Evolutionary conservation across 2,329 filamentous ascomycete genomes (phyloP).

Genomic region (Fusarium fracticaudum): DNA sequence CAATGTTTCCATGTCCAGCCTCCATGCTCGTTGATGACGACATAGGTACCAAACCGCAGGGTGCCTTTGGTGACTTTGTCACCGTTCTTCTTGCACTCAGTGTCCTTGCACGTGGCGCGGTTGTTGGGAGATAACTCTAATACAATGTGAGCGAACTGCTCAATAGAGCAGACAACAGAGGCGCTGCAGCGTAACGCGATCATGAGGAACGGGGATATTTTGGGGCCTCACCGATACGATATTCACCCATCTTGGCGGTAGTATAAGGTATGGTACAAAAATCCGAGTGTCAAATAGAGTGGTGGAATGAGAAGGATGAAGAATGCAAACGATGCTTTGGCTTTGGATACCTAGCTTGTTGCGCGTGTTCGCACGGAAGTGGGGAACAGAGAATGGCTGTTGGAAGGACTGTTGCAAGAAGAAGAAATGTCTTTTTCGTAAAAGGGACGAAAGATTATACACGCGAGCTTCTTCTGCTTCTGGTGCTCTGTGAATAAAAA

Average conservation of each 20-base stretch:
- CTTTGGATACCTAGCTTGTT: background rate
- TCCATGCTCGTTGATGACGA: slow-evolving; percentile 69
- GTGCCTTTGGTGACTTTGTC: slow-evolving; percentile 83
- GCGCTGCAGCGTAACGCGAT: background rate
- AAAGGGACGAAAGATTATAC: background rate
- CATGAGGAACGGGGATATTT: background rate
- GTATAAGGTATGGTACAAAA: background rate
- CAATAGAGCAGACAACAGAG: background rate
- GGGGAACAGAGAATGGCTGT: background rate
- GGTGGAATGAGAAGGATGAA: slow-evolving; percentile 7
- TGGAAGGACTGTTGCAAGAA: background rate
- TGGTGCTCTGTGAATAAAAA: slow-evolving; percentile 11
- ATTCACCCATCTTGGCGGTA: slow-evolving; percentile 53
- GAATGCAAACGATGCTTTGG: slow-evolving; percentile 3
- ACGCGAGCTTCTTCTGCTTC: background rate
- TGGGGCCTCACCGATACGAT: slow-evolving; percentile 57
- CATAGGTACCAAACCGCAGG: slow-evolving; percentile 79
- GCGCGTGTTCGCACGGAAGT: background rate
- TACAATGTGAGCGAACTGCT: slow-evolving; percentile 18
- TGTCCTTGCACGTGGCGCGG: slow-evolving; percentile 79
- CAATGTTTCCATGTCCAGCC: slow-evolving; percentile 87
- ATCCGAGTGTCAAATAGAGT: slow-evolving; percentile 15
- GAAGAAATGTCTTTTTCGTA: background rate
- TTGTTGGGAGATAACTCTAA: slow-evolving; percentile 77
- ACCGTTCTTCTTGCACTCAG: slow-evolving; percentile 74